These are phyloP conservation scores for Fraxinus angustifolia DNA, from an alignment of 305 asterid species.

Conservation along the genomic window DNA sequence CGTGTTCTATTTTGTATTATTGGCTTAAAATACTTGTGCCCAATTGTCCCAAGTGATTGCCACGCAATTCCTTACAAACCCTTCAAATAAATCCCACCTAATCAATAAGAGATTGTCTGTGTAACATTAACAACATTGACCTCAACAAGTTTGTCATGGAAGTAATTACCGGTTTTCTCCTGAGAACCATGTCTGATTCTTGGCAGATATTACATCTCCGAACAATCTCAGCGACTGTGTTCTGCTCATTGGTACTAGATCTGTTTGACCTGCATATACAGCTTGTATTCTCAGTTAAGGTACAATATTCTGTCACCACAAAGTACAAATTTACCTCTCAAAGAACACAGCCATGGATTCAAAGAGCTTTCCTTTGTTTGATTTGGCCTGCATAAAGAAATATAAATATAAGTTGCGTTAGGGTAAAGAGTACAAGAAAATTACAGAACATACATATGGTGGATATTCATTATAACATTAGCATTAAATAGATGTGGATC, in stretches of 20 bases:
- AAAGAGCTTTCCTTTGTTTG: slow-evolving; percentile 74
- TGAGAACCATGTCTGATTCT: slow-evolving; percentile 88
- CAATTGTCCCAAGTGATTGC: not conserved
- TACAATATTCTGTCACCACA: slow-evolving; percentile 9
- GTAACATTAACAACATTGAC: slow-evolving; percentile 16
- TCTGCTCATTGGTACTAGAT: slow-evolving; percentile 53
- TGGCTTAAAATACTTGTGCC: slow-evolving; percentile 6
- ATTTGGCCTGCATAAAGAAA: slow-evolving; percentile 61
- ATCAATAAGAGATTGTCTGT: not conserved
- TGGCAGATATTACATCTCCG: slow-evolving; percentile 76
- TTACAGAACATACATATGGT: slow-evolving; percentile 7
- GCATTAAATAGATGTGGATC: slow-evolving; percentile 1
- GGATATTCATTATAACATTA: slow-evolving; percentile 14
- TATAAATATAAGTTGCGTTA: slow-evolving; percentile 4
- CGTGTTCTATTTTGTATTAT: not conserved
- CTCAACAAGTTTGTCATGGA: slow-evolving; percentile 22
- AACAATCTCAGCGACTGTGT: slow-evolving; percentile 58
- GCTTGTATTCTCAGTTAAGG: slow-evolving; percentile 25
- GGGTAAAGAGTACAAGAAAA: slow-evolving; percentile 1
- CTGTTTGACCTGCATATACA: slow-evolving; percentile 67
- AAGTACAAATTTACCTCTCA: slow-evolving; percentile 58
- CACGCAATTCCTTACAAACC: slow-evolving; percentile 7
- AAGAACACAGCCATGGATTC: slow-evolving; percentile 89
- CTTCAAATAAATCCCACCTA: slow-evolving; percentile 1
- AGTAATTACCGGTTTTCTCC: slow-evolving; percentile 70